Conservation (phyloP, 2,329 filamentous ascomycete species). For the Xylaria sp. region DNA sequence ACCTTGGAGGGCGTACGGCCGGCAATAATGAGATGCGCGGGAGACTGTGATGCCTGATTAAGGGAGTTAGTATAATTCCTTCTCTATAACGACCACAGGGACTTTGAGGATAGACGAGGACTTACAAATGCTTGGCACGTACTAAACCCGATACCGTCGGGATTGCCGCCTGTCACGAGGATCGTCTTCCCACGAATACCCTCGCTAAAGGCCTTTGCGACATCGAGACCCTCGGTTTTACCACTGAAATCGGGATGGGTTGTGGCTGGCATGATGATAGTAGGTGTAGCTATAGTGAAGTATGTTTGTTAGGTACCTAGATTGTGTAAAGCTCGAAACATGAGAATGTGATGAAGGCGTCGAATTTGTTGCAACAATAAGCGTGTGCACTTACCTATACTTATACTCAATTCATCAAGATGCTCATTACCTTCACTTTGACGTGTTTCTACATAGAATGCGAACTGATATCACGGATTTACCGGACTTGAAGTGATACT, state of each 20-base stretch:
- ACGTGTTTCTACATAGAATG: background rate
- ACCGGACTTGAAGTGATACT: constrained; percentile 28
- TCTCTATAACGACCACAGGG: background rate
- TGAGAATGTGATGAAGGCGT: constrained; percentile 3
- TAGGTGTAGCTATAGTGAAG: background rate
- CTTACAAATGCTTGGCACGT: constrained; percentile 53
- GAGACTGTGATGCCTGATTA: constrained; percentile 48
- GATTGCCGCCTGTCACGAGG: constrained; percentile 53
- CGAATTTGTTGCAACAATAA: background rate
- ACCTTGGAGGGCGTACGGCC: constrained; percentile 51
- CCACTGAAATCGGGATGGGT: constrained; percentile 52
- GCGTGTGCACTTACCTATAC: constrained; percentile 1
- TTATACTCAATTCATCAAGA: constrained; percentile 25
- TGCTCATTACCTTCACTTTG: background rate
- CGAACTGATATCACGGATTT: constrained; percentile 26
- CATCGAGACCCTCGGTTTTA: constrained; percentile 54
- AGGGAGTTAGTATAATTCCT: background rate
- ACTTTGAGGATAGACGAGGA: background rate
- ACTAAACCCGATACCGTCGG: constrained; percentile 50
- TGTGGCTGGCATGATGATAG: constrained; percentile 45
- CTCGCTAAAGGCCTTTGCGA: constrained; percentile 52
- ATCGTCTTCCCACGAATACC: constrained; percentile 53
- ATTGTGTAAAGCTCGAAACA: background rate
- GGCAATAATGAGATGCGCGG: constrained; percentile 52
- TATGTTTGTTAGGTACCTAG: background rate